Percentiles rank a stretch among this genome's conserved stretches.
Evolutionary conservation across 2,329 filamentous ascomycete species (phyloP).

Genomic region (Paecilomyces sp.): DNA sequence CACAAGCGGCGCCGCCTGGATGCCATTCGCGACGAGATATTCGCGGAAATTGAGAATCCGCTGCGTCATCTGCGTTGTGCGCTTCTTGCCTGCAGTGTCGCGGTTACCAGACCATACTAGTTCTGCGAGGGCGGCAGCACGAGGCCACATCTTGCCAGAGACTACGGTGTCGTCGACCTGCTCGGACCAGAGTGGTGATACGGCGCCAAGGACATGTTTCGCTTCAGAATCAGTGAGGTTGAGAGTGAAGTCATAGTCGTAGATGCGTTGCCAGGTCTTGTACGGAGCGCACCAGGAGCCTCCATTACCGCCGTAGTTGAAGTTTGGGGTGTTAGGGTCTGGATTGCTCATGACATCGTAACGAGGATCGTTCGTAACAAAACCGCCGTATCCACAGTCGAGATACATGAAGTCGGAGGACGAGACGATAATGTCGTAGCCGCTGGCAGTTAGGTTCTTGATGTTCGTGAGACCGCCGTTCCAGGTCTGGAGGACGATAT

Average conservation of each 20-base stretch:
- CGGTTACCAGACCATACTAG: conserved; percentile 51
- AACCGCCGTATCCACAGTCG: conserved; percentile 50
- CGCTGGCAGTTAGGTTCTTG: conserved; percentile 41
- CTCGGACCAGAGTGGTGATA: conserved; percentile 48
- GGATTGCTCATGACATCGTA: conserved; percentile 51
- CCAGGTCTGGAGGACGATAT: conserved; percentile 50
- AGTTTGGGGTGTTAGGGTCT: conserved; percentile 36
- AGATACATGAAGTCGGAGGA: conserved; percentile 51
- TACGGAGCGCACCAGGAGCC: conserved; percentile 54
- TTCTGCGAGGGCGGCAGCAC: conserved; percentile 50
- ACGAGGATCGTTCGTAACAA: conserved; percentile 48
- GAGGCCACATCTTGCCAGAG: conserved; percentile 48
- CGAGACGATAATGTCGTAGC: conserved; percentile 52
- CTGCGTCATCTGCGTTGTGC: conserved; percentile 48
- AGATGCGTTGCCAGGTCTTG: conserved; percentile 56
- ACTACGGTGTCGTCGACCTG: conserved; percentile 49
- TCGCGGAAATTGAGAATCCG: conserved; percentile 54
- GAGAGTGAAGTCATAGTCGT: conserved; percentile 50
- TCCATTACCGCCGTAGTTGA: conserved; percentile 49
- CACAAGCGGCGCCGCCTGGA: conserved; percentile 45
- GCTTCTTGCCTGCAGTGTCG: conserved; percentile 43
- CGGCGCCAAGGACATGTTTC: conserved; percentile 45
- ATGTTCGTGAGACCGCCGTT: conserved; percentile 48
- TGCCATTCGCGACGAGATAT: conserved; percentile 50
- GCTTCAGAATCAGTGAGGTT: conserved; percentile 42